Base-by-base conservation (phyloP, 2,329 filamentous ascomycete species). In the Talaromyces sp. region DNA sequence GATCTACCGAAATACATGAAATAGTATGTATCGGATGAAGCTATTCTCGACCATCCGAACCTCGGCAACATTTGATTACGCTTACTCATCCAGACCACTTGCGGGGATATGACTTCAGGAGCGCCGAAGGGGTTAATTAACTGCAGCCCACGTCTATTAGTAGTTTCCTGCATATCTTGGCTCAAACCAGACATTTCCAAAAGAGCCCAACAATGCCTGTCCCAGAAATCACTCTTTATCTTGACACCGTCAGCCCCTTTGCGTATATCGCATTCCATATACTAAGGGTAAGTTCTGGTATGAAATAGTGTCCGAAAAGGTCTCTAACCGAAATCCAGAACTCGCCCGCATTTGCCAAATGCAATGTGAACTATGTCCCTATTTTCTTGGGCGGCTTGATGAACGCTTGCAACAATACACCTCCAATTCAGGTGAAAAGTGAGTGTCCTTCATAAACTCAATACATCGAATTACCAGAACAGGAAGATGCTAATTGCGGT, bases 221-320 rank as follows among this genome's bases (percentile, higher is more conserved):
- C 40, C 75, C 79, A 3, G 79, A 79, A 62, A 74, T 86, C 47
- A 83, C 79, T 0, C 70, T 86, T 13, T 86, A 82, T 59, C 66
- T 86, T 41, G 83, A 86, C 70, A 74, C 84, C 10, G 76, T 86
- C 20, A 82, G 78, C 54, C 84, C 84, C 0, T 86, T 86, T 66
- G 81, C 75, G 1, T 86, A 86, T 60, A 74, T 85, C 51, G 83
- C 80, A 2, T 86, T 83, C 65, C 78, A 82, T 61, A 69, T 84
- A 30, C 66, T 82, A 24, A 73, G 76, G 65, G 82, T 83, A 71
- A 58, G 79, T 43, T 7, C 24, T 17, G 7, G 27, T 13, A 16
- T 20, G 8, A 46, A 36, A 20, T 10, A 20, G n/a, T 19, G 8
- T 19, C 17, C 24, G 10, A 33, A 29, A 13, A n/a, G 7, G 20